phyloP scores from a whole-genome alignment of 2,329 filamentous ascomycete species.

The Plectosphaerella sp. region DNA sequence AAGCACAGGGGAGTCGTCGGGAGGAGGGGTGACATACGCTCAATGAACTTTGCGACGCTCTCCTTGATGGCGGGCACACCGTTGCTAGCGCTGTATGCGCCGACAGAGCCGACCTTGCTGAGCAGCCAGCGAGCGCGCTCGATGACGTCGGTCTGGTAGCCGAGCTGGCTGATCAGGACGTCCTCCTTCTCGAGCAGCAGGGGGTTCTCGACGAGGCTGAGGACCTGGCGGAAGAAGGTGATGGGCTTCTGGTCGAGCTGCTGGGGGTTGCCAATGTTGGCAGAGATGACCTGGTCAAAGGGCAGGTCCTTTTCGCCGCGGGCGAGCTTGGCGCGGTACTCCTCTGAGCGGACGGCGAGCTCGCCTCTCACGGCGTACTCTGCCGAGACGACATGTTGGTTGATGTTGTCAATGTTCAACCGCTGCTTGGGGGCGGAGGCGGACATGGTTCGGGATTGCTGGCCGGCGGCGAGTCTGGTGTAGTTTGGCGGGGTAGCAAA shows the following conservation, averaged over 20 bases:
- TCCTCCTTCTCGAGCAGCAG: constrained; percentile 76
- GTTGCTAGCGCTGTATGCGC: constrained; percentile 93
- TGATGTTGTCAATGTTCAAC: constrained; percentile 84
- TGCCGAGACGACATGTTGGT: constrained; percentile 78
- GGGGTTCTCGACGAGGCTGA: constrained; percentile 90
- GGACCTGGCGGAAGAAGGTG: constrained; percentile 97
- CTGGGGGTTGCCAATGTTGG: constrained; percentile 98
- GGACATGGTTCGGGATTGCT: constrained; percentile 26
- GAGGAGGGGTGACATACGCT: constrained; percentile 51
- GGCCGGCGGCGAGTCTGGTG: constrained; percentile 5
- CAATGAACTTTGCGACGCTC: constrained; percentile 88
- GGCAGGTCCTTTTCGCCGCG: constrained; percentile 61
- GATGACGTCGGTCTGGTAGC: constrained; percentile 87
- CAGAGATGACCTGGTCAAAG: constrained; percentile 87
- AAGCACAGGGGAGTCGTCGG: constrained; percentile 7
- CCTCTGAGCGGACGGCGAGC: constrained; percentile 87
- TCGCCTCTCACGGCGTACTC: constrained; percentile 97
- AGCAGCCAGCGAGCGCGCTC: constrained; percentile 78
- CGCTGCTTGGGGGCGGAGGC: constrained; percentile 30
- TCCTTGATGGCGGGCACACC: constrained; percentile 83
- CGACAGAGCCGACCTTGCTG: constrained; percentile 81
- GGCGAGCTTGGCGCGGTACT: constrained; percentile 72
- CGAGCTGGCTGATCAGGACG: constrained; percentile 68
- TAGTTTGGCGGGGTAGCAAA: background rate
- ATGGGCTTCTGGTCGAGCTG: constrained; percentile 99